Conservation (phyloP, 148 eudicot species). For the Talinum fruticosum region DNA sequence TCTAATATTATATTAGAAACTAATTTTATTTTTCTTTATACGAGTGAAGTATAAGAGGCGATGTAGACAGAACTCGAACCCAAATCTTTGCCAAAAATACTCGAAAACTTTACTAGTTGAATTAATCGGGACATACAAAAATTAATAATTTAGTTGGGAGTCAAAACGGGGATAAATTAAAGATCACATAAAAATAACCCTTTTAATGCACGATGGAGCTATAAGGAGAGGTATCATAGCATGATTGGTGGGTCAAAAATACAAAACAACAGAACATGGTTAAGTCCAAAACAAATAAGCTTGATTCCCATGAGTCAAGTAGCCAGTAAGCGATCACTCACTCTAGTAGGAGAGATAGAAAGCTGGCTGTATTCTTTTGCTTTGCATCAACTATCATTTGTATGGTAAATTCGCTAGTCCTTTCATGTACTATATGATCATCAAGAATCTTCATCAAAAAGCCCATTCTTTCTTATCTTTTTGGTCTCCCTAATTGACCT, state of each 20-base stretch:
- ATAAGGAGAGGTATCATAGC: not conserved
- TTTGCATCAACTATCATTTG: constrained; percentile 13
- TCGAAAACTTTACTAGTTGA: too few species aligned
- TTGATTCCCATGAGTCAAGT: not conserved
- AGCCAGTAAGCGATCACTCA: not conserved
- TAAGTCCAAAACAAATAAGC: not conserved
- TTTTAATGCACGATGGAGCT: too few species aligned
- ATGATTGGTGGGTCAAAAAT: not conserved
- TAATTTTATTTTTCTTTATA: too few species aligned
- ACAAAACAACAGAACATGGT: not conserved
- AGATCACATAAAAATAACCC: too few species aligned
- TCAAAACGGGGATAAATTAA: too few species aligned
- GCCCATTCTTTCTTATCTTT: not conserved
- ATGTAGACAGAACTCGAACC: too few species aligned
- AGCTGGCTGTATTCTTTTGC: not conserved
- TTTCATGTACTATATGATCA: constrained; percentile 2
- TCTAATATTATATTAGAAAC: too few species aligned
- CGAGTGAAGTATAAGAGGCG: too few species aligned
- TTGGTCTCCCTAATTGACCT: not conserved
- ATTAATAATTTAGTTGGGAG: too few species aligned
- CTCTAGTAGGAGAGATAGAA: too few species aligned
- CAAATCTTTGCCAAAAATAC: too few species aligned
- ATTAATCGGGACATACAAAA: too few species aligned
- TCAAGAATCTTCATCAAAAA: not conserved
- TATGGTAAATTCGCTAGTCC: not conserved